These are phyloP conservation scores for Aspergillus tamarii DNA, from an alignment of 2,329 filamentous ascomycete genomes.

Conservation along the genomic window DNA sequence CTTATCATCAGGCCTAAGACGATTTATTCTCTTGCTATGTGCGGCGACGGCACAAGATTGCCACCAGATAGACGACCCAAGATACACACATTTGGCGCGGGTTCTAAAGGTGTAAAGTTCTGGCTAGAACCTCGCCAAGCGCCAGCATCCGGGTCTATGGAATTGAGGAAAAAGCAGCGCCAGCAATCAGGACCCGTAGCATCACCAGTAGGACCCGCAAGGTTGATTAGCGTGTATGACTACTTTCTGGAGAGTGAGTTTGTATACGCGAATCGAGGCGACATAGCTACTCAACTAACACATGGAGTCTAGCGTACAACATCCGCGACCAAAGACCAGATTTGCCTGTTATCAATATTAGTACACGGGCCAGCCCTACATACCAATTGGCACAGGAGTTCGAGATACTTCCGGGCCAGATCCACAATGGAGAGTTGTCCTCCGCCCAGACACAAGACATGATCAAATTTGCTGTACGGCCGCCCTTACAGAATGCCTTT, in stretches of 20 bases:
- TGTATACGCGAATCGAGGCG: too few relatives aligned
- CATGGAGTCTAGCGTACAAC: slow-evolving; percentile 32
- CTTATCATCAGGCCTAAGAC: slow-evolving; percentile 3
- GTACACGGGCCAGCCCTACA: slow-evolving; percentile 56
- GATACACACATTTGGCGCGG: neutral
- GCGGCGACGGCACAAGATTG: neutral
- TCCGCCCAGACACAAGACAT: neutral
- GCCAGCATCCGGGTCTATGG: neutral
- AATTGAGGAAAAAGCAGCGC: neutral
- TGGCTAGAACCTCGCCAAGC: neutral
- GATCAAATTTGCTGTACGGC: slow-evolving; percentile 3
- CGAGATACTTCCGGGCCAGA: slow-evolving; percentile 63
- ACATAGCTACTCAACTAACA: neutral
- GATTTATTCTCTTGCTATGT: slow-evolving; percentile 1
- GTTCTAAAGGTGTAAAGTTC: slow-evolving; percentile 10
- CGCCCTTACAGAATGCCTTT: neutral
- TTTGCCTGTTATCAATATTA: slow-evolving; percentile 67
- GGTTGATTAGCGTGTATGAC: slow-evolving; percentile 23
- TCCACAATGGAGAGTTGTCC: slow-evolving; percentile 47
- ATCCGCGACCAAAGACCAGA: slow-evolving; percentile 37
- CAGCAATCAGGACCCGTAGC: neutral
- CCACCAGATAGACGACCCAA: neutral
- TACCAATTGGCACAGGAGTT: slow-evolving; percentile 70
- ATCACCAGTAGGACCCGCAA: neutral
- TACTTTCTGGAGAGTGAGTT: slow-evolving; percentile 27